phyloP scores from a whole-genome alignment of 768 basidiomycete genomes.

The Tremella fuciformis region DNA sequence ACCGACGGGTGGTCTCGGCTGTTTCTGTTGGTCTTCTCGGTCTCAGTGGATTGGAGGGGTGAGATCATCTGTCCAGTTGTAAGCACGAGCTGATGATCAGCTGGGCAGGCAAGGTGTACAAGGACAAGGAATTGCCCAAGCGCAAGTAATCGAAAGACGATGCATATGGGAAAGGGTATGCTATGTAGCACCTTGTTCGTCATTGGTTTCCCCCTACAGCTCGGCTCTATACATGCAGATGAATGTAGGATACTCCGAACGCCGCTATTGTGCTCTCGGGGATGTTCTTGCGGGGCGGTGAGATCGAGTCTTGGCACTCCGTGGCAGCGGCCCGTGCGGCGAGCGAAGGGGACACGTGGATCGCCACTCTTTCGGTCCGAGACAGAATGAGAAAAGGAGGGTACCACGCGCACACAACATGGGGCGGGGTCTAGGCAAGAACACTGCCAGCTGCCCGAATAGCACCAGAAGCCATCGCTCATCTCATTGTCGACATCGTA shows the following conservation, averaged over 20 bases:
- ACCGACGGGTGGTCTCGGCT: slow-evolving; percentile 61
- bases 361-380: too few relatives aligned
- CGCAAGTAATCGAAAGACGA: slow-evolving; percentile 18
- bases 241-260: too few relatives aligned
- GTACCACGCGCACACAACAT: too few relatives aligned
- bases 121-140: slow-evolving; percentile 50
- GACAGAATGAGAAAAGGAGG: too few relatives aligned
- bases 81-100: slow-evolving; percentile 32
- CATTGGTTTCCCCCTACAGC: too few relatives aligned
- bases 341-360: neutral
- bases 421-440: too few relatives aligned
- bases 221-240: too few relatives aligned
- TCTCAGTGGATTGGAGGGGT: slow-evolving; percentile 70
- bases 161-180: neutral
- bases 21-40: slow-evolving; percentile 62
- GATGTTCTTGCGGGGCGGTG: neutral
- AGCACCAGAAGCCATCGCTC: too few relatives aligned
- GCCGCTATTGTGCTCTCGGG: neutral
- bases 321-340: slow-evolving; percentile 7
- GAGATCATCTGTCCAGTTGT: slow-evolving; percentile 34
- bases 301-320: slow-evolving; percentile 13
- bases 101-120: slow-evolving; percentile 55
- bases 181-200: too few relatives aligned
- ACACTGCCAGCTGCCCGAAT: too few relatives aligned
- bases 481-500: too few relatives aligned